These are phyloP conservation scores for Nephelium lappaceum DNA, from an alignment of 345 rosid species.

Conservation along the genomic window DNA sequence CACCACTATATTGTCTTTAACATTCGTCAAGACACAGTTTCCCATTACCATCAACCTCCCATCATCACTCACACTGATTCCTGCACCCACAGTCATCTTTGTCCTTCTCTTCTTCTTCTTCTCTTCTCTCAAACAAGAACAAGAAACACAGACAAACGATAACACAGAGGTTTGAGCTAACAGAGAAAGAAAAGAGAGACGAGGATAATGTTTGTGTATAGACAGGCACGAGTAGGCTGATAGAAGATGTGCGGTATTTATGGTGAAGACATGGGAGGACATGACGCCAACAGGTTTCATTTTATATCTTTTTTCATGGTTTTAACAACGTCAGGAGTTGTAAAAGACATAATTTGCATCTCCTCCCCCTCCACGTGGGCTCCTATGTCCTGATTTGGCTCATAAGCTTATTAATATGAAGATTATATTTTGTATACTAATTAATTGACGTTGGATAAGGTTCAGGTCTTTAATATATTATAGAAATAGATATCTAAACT, in stretches of 20 bases:
- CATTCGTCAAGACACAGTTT: conserved; percentile 40
- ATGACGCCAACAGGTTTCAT: neutral
- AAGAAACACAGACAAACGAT: neutral
- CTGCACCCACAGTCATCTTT: conserved; percentile 63
- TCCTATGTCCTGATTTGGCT: no score
- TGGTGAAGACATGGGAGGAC: neutral
- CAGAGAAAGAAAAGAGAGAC: no score
- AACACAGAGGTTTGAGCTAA: neutral
- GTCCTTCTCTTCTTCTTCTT: neutral
- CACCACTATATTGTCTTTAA: conserved; percentile 45
- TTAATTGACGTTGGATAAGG: no score
- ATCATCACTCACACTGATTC: conserved; percentile 48
- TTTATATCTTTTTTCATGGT: no score
- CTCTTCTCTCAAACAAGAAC: conserved; percentile 1
- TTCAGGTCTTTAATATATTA: no score
- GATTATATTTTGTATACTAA: no score
- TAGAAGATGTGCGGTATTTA: neutral
- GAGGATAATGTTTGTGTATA: neutral
- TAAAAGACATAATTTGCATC: conserved; percentile 22
- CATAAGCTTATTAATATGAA: no score
- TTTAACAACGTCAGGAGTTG: conserved; percentile 1
- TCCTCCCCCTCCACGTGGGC: no score
- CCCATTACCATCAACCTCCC: conserved; percentile 56
- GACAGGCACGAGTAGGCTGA: neutral
- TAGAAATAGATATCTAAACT: no score